phyloP scores from a whole-genome alignment of 2,329 filamentous ascomycete species.

The Xylariales sp. region DNA sequence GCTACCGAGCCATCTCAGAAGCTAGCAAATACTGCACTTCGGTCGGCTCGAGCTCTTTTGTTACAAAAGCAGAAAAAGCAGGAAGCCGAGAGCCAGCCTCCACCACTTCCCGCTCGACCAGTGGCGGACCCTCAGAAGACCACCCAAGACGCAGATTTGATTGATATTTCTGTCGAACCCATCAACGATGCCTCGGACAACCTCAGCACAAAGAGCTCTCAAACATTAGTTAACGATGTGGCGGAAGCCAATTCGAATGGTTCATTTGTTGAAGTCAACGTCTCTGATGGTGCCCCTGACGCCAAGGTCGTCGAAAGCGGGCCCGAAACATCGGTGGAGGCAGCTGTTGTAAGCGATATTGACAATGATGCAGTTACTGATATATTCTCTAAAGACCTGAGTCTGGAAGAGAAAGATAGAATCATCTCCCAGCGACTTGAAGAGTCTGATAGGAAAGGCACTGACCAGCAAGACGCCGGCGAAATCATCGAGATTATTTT shows the following conservation, averaged over 20 bases:
- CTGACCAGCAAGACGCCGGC: constrained; percentile 87
- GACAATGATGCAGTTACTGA: constrained; percentile 12
- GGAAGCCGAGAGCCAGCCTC: constrained; percentile 25
- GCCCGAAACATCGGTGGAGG: neutral
- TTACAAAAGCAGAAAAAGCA: neutral
- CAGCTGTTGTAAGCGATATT: neutral
- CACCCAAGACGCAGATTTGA: constrained; percentile 24
- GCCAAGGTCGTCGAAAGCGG: neutral
- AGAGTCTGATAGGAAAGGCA: constrained; percentile 44
- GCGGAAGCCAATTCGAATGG: constrained; percentile 30
- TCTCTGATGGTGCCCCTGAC: neutral
- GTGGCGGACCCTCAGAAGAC: constrained; percentile 31
- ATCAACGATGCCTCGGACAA: constrained; percentile 31
- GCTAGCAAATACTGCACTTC: constrained; percentile 74
- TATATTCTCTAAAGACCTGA: constrained; percentile 13
- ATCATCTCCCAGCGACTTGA: constrained; percentile 33
- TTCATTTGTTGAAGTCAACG: constrained; percentile 27
- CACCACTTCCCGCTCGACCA: constrained; percentile 46
- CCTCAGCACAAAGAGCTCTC: constrained; percentile 44
- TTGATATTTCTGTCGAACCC: constrained; percentile 26
- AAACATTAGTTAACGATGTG: constrained; percentile 46
- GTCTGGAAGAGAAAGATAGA: constrained; percentile 40
- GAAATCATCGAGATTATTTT: constrained; percentile 94
- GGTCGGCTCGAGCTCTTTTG: constrained; percentile 37
- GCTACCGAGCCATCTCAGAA: constrained; percentile 70